Evolutionary conservation across 805 yeast species (phyloP).

Genomic region (Metschnikowia rubicola): DNA sequence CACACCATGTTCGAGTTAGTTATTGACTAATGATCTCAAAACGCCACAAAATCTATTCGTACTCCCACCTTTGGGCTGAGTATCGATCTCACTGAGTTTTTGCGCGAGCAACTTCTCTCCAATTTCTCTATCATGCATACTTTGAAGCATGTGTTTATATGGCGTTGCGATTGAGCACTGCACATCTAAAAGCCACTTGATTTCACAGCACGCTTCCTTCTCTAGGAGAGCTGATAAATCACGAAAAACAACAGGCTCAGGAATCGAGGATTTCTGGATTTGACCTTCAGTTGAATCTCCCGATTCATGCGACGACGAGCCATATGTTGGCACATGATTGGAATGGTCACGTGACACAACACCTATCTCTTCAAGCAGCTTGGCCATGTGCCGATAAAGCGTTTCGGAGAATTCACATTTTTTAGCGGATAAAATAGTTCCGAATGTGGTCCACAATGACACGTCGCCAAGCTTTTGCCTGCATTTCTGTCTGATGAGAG

Average conservation of each 20-base stretch:
- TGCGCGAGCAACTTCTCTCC: neutral
- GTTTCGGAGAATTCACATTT: neutral
- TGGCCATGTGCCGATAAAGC: neutral
- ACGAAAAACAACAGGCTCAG: too few species aligned
- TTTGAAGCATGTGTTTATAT: slow-evolving; percentile 5
- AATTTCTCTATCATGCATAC: neutral
- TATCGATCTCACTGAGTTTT: neutral
- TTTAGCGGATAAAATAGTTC: slow-evolving; percentile 1
- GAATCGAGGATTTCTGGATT: too few species aligned
- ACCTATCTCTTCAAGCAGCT: neutral
- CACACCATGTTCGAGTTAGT: too few species aligned
- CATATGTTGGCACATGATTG: too few species aligned
- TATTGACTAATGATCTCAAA: too few species aligned
- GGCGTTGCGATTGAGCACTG: slow-evolving; percentile 13
- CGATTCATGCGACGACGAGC: too few species aligned
- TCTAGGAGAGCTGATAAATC: neutral
- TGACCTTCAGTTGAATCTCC: too few species aligned
- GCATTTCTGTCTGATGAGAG: slow-evolving; percentile 7
- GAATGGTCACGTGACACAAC: too few species aligned
- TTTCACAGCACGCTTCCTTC: slow-evolving; percentile 2
- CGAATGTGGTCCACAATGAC: slow-evolving; percentile 19
- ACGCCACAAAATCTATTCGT: too few species aligned
- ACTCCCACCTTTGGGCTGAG: too few species aligned
- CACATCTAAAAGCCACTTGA: slow-evolving; percentile 16
- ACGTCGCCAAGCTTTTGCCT: slow-evolving; percentile 16